A percentile compares a stretch with the other conserved stretches of the same genome.
phyloP scores from a whole-genome alignment of 208 protist species.

The Leishmania amazonensis region DNA sequence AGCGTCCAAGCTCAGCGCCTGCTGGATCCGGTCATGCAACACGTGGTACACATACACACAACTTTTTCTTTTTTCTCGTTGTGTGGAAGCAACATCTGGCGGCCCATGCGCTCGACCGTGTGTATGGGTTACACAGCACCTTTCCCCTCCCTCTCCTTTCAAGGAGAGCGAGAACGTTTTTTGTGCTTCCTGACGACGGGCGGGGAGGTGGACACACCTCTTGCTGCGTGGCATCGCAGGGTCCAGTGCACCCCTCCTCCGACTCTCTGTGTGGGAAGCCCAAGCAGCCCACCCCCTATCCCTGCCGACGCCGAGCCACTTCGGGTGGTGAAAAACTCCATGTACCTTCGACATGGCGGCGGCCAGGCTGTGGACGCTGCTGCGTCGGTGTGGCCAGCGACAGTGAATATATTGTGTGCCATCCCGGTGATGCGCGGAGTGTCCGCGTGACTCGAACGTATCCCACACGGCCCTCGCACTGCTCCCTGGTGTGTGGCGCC shows the following conservation, averaged over 20 bases:
- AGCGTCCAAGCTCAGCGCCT: not conserved
- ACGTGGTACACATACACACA: not conserved
- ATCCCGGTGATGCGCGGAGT: not conserved
- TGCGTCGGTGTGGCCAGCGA: not conserved
- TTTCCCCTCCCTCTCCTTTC: not conserved
- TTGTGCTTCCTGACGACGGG: not conserved
- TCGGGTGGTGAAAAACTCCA: too few relatives aligned
- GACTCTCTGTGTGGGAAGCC: not conserved
- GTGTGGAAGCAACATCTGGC: not conserved
- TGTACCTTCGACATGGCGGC: not conserved
- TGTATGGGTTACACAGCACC: not conserved
- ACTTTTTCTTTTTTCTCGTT: not conserved
- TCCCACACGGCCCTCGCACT: not conserved
- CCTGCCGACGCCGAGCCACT: not conserved
- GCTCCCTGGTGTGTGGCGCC: not conserved
- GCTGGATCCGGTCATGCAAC: not conserved
- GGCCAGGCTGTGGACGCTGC: not conserved
- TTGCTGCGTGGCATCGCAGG: not conserved
- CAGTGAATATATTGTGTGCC: not conserved
- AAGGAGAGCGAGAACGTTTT: not conserved
- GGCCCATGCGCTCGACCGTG: not conserved
- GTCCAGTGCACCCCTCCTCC: not conserved
- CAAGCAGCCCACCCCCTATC: not conserved
- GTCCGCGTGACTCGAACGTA: not conserved
- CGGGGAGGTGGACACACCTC: not conserved